Evolutionary conservation across 2,329 filamentous ascomycete species (phyloP), one percentile per base, ranked within the genome.

Genomic region (Hymenoscyphus salicellus): DNA sequence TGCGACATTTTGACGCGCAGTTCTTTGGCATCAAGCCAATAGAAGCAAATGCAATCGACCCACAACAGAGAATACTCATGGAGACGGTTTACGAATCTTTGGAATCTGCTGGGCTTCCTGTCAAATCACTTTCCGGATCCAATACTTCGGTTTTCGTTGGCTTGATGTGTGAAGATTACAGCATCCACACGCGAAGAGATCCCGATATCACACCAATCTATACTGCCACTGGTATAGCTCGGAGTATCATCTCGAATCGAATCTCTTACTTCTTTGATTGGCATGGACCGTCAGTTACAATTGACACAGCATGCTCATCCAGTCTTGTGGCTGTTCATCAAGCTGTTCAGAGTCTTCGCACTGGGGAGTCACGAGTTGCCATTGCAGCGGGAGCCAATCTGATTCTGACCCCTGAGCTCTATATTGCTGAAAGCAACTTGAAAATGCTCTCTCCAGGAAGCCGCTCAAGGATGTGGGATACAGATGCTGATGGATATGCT

Each of bases 401-500:
- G 1, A 63, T 69, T 20, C 55, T 68, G 14, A 43, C 30, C 4
- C 65, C 65, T 14, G 77, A 80, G 55, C 76, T 71, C 0, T 61
- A 66, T 23, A 62, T 67, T 28, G 65, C 82, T 0, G 70, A 26
- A 77, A 79, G 62, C 20, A 80, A 84, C 57, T 76, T 78, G 0
- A 77, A 76, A 2, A 67, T 81, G 56, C 81, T 68, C 14, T 66
- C 65, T 1, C 65, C 65, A 0, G 46, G 30, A 3, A 49, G 65
- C 23, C 59, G 60, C 1, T 61, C 79, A 85, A 41, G 86, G 84
- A 2, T 68, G 66, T 68, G 66, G 66, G 65, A 68, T 58, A 33
- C n/a, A 1, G 58, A 63, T 32, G 62, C 66, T 2, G 55, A 68
- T 33, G 66, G 66, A 2, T 68, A 68, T 41, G 66, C 62, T 5